Evolutionary conservation across 2,329 filamentous ascomycete species (phyloP), one percentile per base, ranked within the genome.

Genomic region (Ceratocystis albifundus): DNA sequence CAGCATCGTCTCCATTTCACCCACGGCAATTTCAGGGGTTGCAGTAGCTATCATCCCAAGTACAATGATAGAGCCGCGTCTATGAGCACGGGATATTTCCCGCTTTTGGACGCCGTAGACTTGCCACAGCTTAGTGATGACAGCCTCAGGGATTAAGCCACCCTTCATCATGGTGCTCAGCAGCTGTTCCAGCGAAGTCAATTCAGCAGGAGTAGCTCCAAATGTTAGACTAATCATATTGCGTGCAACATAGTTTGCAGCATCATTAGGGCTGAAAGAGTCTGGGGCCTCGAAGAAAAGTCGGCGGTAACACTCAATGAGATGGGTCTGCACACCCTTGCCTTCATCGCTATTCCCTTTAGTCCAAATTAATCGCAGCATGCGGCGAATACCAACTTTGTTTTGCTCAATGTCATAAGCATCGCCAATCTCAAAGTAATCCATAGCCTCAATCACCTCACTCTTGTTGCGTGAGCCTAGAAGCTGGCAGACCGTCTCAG

Each of bases 141-240:
- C 93, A 0, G 88, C 79, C 22, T 95, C 90, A 1, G 89, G 88
- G 69, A 99, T 87, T 74, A 92, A 83, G 15, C 90, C 90, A 46
- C 88, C 87, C 76, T 92, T 95, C 90, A 96, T 96, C 94, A 99
- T 99, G 0, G 91, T 97, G 69, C 89, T 90, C 5, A 99, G 80
- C 2, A 99, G 80, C 75, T 99, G 94, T 76, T 99, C 94, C 7
- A 99, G 80, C 61, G 91, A 97, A 0, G 94, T 99, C 65, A 99
- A 79, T 74, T 99, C 94, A 0, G 95, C 94, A 0, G 93, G 90
- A 0, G 93, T 96, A 0, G 93, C 92, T 32, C 92, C 93, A 75
- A 96, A 97, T 0, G 94, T 99, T 72, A 99, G 78, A 80, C 92
- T 96, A 76, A 97, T 97, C 93, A 99, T 99, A 76, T 97, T 99